These are phyloP conservation scores for Amanita molliuscula DNA, from an alignment of 768 basidiomycete species.

Conservation along the genomic window DNA sequence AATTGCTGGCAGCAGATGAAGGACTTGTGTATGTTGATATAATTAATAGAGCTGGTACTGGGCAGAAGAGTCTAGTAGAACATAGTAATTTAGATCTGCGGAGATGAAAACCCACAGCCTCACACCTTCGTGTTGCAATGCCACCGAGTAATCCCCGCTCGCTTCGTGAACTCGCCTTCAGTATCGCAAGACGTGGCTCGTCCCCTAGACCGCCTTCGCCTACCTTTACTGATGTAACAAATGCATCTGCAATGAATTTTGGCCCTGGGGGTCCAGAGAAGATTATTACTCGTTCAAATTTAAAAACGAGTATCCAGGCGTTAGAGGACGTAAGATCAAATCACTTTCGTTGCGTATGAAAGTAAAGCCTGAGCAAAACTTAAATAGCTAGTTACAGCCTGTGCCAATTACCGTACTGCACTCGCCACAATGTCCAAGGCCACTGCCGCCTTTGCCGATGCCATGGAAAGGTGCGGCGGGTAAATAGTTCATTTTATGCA, in stretches of 20 bases:
- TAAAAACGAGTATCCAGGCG: conserved; percentile 68
- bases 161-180: conserved; percentile 44
- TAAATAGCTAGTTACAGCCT: conserved; percentile 60
- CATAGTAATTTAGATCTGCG: conserved; percentile 3
- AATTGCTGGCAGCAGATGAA: conserved; percentile 26
- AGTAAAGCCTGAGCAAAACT: background rate
- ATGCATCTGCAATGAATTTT: conserved; percentile 70
- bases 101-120: conserved; percentile 5
- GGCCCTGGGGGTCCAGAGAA: conserved; percentile 66
- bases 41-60: background rate
- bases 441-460: conserved; percentile 77
- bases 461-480: conserved; percentile 79
- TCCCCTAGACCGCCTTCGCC: conserved; percentile 67
- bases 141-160: conserved; percentile 41
- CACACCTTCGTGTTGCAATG: conserved; percentile 16
- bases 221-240: conserved; percentile 74
- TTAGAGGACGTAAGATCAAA: conserved; percentile 62
- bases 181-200: conserved; percentile 27
- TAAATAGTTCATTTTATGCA: conserved; percentile 24
- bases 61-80: background rate
- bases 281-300: conserved; percentile 72
- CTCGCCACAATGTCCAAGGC: conserved; percentile 74
- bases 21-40: background rate
- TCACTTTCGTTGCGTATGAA: conserved; percentile 1
- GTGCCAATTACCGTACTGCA: conserved; percentile 72